Conservation (phyloP, 768 basidiomycete species). For the Suillus clintonianus region DNA sequence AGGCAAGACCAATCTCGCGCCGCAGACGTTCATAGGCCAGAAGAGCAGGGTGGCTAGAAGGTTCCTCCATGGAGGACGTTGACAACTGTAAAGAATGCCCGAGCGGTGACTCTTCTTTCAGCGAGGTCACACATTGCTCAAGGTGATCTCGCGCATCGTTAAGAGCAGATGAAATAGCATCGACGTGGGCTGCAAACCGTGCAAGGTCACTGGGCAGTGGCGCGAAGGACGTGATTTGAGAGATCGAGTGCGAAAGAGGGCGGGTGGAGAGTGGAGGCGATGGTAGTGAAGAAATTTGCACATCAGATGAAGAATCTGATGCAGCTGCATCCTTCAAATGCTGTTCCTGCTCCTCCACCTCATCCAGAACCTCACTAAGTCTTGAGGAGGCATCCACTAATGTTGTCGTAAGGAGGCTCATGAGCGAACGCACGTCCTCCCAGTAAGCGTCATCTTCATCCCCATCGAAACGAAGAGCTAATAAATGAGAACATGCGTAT, state of each 20-base stretch:
- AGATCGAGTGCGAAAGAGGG: constrained; percentile 14
- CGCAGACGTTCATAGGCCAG: constrained; percentile 76
- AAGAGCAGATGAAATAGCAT: constrained; percentile 66
- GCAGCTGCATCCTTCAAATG: constrained; percentile 55
- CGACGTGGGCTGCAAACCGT: constrained; percentile 73
- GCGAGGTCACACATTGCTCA: constrained; percentile 57
- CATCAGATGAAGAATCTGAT: constrained; percentile 13
- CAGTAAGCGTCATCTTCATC: constrained; percentile 78
- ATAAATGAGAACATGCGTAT: constrained; percentile 76
- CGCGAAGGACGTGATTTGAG: constrained; percentile 54
- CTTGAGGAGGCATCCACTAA: constrained; percentile 65
- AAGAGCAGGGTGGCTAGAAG: constrained; percentile 50
- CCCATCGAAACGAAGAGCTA: constrained; percentile 76
- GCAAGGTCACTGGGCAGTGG: constrained; percentile 71
- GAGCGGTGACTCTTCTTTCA: constrained; percentile 45
- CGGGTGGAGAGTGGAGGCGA: constrained; percentile 18
- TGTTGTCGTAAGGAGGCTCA: constrained; percentile 66
- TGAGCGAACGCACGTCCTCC: constrained; percentile 81
- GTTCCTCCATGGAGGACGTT: constrained; percentile 18
- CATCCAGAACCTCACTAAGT: constrained; percentile 63
- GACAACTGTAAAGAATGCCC: constrained; percentile 23
- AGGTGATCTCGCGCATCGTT: constrained; percentile 72
- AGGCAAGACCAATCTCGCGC: constrained; percentile 72
- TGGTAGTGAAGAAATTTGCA: constrained; percentile 16
- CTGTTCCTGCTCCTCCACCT: constrained; percentile 46